These are phyloP conservation scores for Lepidium sativum DNA, from an alignment of 345 rosid genomes.

Conservation along the genomic window DNA sequence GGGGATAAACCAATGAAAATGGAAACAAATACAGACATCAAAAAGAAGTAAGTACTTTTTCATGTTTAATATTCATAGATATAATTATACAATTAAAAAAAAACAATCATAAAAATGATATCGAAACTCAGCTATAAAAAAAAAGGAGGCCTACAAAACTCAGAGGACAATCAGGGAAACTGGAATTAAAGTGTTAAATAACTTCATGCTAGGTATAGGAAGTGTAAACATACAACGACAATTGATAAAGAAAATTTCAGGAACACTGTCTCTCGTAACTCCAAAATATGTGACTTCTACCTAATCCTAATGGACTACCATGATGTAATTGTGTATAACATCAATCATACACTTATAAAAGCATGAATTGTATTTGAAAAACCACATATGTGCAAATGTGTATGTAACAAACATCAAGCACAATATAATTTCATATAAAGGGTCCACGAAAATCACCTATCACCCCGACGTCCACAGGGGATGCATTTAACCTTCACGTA, in stretches of 20 bases:
- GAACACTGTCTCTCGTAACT: background rate
- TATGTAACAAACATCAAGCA: constrained; percentile 1
- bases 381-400: background rate
- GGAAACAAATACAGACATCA: background rate
- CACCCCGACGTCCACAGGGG: constrained; percentile 71
- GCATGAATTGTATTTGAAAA: background rate
- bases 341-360: background rate
- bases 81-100: background rate
- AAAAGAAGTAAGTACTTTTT: background rate
- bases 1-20: background rate
- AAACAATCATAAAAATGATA: background rate
- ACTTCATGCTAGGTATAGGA: background rate
- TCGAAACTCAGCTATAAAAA: background rate
- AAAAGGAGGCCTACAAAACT: background rate
- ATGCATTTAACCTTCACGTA: constrained; percentile 94
- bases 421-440: background rate
- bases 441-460: constrained; percentile 50
- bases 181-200: background rate
- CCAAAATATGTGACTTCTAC: background rate
- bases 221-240: background rate
- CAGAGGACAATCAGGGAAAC: background rate
- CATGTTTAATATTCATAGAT: background rate
- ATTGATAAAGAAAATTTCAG: background rate
- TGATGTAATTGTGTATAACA: background rate
- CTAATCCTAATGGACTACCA: background rate